phyloP scores from a whole-genome alignment of 2,329 filamentous ascomycete genomes.

The Cordyceps sp. region DNA sequence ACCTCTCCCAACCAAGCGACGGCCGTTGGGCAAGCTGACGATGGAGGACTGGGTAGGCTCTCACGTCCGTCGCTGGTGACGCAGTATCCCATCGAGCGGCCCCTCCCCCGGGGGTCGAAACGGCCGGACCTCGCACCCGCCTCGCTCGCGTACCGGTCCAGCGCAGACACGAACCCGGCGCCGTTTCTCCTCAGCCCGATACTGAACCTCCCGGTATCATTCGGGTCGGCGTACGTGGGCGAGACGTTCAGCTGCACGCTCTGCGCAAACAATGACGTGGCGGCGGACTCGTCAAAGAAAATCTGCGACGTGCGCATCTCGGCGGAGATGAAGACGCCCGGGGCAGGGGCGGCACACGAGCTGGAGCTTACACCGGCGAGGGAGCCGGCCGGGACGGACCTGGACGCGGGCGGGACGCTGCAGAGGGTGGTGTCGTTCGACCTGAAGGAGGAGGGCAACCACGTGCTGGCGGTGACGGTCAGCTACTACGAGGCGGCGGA shows the following conservation, averaged over 20 bases:
- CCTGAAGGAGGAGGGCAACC: slow-evolving; percentile 83
- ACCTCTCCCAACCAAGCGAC: background rate
- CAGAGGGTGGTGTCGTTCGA: slow-evolving; percentile 76
- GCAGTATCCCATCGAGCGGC: slow-evolving; percentile 45
- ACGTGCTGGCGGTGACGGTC: slow-evolving; percentile 84
- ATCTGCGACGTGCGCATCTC: slow-evolving; percentile 68
- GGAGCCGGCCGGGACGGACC: slow-evolving; percentile 21
- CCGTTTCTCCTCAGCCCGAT: slow-evolving; percentile 44
- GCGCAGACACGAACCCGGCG: slow-evolving; percentile 27
- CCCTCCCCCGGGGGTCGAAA: slow-evolving; percentile 21
- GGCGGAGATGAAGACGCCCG: slow-evolving; percentile 89
- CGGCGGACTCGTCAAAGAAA: slow-evolving; percentile 19
- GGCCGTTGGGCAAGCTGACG: background rate
- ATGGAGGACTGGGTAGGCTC: too few relatives aligned
- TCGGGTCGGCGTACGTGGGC: slow-evolving; percentile 89
- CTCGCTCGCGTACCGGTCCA: slow-evolving; percentile 51
- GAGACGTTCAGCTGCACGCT: slow-evolving; percentile 90
- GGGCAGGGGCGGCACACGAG: slow-evolving; percentile 37
- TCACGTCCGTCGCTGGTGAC: slow-evolving; percentile 64
- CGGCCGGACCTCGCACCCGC: slow-evolving; percentile 35
- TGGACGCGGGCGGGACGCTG: slow-evolving; percentile 48
- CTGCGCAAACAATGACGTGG: slow-evolving; percentile 77
- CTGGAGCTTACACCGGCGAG: slow-evolving; percentile 37
- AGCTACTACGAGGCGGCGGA: slow-evolving; percentile 82
- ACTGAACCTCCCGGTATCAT: slow-evolving; percentile 75